Evolutionary conservation across 768 basidiomycete species (phyloP).

Genomic region (Tricholoma flavovirens): DNA sequence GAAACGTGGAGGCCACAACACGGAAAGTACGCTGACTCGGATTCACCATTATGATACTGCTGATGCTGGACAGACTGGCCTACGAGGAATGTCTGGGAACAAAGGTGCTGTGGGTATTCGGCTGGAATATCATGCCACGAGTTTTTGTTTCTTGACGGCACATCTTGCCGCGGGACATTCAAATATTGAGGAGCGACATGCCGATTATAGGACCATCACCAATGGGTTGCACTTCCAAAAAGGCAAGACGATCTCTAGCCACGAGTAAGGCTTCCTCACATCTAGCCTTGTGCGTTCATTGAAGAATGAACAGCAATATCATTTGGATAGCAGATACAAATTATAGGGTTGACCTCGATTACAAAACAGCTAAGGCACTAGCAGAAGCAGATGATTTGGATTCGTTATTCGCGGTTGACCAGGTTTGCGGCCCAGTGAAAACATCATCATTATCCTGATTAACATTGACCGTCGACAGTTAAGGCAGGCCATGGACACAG

Average conservation of each 20-base stretch:
- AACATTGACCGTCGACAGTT: constrained; percentile 42
- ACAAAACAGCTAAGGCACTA: constrained; percentile 68
- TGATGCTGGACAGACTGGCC: constrained; percentile 55
- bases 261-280: constrained; percentile 60
- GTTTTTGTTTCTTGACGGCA: constrained; percentile 92
- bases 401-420: constrained; percentile 74
- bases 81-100: constrained; percentile 93
- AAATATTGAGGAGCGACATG: constrained; percentile 86
- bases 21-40: constrained; percentile 58
- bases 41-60: background rate
- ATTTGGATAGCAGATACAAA: constrained; percentile 96
- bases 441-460: background rate
- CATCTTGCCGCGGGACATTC: constrained; percentile 95
- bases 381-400: constrained; percentile 65
- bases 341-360: constrained; percentile 87
- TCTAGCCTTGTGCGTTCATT: background rate
- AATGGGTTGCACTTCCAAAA: constrained; percentile 81
- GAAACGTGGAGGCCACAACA: constrained; percentile 87
- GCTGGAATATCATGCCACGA: constrained; percentile 85
- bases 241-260: constrained; percentile 83
- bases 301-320: constrained; percentile 55
- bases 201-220: constrained; percentile 86
- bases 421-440: constrained; percentile 47
- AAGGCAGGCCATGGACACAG: constrained; percentile 59
- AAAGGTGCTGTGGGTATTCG: constrained; percentile 96